Percentiles rank a stretch among this genome's conserved stretches.
These are phyloP conservation scores for Alternaria novae-zelandiae DNA, from an alignment of 2,329 filamentous ascomycete genomes.

Conservation along the genomic window DNA sequence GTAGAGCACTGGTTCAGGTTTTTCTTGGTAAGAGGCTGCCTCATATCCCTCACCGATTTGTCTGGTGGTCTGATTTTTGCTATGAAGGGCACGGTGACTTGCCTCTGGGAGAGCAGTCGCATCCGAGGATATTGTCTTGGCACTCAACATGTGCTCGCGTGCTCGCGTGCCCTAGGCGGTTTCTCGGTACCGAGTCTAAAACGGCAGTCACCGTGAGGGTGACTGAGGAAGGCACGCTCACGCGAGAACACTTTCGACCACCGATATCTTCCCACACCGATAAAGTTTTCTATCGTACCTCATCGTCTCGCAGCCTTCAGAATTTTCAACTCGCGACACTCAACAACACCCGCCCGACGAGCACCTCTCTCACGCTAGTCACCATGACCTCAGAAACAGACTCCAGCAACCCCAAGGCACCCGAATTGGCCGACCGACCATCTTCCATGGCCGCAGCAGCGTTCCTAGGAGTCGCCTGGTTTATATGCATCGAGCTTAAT, in stretches of 20 bases:
- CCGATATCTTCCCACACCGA: not conserved
- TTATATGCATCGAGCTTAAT: slow-evolving; percentile 51
- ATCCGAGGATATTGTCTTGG: not conserved
- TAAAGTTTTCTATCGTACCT: not conserved
- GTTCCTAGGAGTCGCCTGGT: slow-evolving; percentile 37
- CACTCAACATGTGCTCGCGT: not conserved
- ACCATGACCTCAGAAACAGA: not conserved
- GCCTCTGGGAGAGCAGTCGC: not conserved
- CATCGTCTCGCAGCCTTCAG: not conserved
- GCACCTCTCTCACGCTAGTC: not conserved
- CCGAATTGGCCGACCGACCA: not conserved
- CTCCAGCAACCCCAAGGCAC: not conserved
- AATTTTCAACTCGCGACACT: not conserved
- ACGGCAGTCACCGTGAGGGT: not conserved
- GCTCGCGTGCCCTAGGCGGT: not conserved
- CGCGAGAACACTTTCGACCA: not conserved
- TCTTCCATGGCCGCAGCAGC: slow-evolving; percentile 14
- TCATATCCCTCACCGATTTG: not conserved
- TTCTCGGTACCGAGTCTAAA: not conserved
- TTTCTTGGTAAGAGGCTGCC: not conserved
- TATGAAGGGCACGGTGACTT: not conserved
- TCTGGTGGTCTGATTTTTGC: not conserved
- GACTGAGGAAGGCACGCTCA: not conserved
- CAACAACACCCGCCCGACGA: not conserved
- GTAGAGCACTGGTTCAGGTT: not conserved